phyloP scores from a whole-genome alignment of 148 eudicot species.

The Chenopodium album region DNA sequence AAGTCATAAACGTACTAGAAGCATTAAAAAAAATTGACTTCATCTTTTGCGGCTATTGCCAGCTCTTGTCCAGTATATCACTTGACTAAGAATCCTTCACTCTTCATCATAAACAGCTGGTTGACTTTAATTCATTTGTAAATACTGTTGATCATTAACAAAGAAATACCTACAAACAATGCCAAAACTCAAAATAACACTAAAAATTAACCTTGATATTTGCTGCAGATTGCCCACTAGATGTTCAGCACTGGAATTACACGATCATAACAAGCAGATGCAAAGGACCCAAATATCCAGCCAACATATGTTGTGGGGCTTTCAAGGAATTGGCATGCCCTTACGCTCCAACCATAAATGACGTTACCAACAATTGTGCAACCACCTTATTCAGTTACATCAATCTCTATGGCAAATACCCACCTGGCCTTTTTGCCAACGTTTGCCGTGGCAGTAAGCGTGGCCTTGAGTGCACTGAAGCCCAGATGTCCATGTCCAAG shows the following conservation, averaged over 20 bases:
- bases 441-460: constrained; percentile 50
- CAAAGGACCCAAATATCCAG: constrained; percentile 64
- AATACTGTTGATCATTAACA: too few relatives aligned
- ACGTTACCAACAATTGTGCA: constrained; percentile 48
- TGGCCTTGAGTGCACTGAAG: constrained; percentile 47
- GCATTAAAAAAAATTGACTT: background rate
- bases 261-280: constrained; percentile 80
- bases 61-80: background rate
- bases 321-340: constrained; percentile 62
- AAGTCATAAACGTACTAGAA: background rate
- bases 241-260: constrained; percentile 55
- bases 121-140: too few relatives aligned
- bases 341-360: constrained; percentile 32
- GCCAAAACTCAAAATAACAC: background rate
- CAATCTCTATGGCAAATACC: constrained; percentile 63
- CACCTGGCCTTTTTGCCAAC: constrained; percentile 68
- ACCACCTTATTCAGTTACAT: constrained; percentile 74
- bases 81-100: background rate
- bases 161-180: background rate
- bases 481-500: background rate
- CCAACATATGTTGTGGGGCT: constrained; percentile 41
- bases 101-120: too few relatives aligned
- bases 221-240: constrained; percentile 51
- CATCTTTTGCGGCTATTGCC: background rate
- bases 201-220: background rate